These are phyloP conservation scores for Mycena olivaceomarginata DNA, from an alignment of 768 basidiomycete species.

Conservation along the genomic window DNA sequence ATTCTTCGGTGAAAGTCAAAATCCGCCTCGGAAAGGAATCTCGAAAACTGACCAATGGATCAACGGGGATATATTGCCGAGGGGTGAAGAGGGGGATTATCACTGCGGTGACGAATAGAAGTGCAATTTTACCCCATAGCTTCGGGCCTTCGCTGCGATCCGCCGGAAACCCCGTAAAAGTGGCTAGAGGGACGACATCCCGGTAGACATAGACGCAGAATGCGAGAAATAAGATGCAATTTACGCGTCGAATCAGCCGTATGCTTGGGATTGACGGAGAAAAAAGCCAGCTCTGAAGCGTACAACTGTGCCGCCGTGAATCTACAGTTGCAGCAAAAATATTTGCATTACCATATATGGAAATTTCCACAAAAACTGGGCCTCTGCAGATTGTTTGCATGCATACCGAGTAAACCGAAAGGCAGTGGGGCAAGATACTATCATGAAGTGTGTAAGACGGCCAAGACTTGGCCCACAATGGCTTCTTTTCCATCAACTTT, in stretches of 20 bases:
- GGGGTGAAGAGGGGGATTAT: too few species aligned
- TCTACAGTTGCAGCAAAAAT: too few species aligned
- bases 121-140: constrained; percentile 65
- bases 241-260: constrained; percentile 66
- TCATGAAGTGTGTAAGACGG: too few species aligned
- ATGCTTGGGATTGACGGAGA: constrained; percentile 59
- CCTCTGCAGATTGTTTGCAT: too few species aligned
- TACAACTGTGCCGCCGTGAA: constrained; percentile 51
- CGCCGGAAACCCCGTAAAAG: constrained; percentile 66
- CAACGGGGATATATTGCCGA: constrained; percentile 54
- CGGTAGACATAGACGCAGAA: constrained; percentile 73
- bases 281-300: constrained; percentile 61
- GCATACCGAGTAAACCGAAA: too few species aligned
- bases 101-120: too few species aligned
- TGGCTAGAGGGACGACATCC: constrained; percentile 74
- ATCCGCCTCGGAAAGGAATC: neutral
- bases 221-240: constrained; percentile 64
- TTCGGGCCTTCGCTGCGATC: constrained; percentile 67
- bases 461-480: too few species aligned
- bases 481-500: too few species aligned
- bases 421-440: too few species aligned
- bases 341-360: too few species aligned
- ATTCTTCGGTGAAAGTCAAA: neutral
- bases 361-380: too few species aligned
- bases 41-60: constrained; percentile 60